Conservation (phyloP, 176 grass and related monocot species). For the Phyllostachys edulis region DNA sequence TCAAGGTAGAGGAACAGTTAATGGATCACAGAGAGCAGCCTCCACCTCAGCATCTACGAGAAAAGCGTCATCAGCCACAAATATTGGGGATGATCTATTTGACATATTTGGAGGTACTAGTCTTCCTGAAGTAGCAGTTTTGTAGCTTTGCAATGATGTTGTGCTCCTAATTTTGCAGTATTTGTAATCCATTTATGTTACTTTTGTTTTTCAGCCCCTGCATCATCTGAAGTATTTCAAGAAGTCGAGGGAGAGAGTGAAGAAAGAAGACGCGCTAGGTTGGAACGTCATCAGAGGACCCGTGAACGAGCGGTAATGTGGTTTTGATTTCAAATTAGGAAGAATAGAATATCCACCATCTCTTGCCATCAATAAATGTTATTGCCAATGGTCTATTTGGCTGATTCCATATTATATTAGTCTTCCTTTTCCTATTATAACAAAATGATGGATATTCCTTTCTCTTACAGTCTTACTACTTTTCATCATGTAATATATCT, state of each 20-base stretch:
- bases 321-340: conserved; percentile 1
- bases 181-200: background rate
- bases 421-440: background rate
- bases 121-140: conserved; percentile 1
- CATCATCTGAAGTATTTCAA: conserved; percentile 85
- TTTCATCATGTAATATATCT: conserved; percentile 5
- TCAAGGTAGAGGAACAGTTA: conserved; percentile 54
- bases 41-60: conserved; percentile 46
- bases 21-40: conserved; percentile 49
- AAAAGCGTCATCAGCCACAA: conserved; percentile 56
- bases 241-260: conserved; percentile 85
- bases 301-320: conserved; percentile 69
- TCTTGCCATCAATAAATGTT: background rate
- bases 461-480: background rate
- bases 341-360: background rate
- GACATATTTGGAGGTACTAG: conserved; percentile 73
- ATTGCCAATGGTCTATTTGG: background rate
- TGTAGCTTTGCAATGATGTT: background rate
- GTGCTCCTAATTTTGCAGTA: background rate
- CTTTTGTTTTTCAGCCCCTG: conserved; percentile 49
- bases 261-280: conserved; percentile 91
- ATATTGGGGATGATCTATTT: conserved; percentile 80
- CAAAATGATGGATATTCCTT: background rate
- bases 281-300: conserved; percentile 76
- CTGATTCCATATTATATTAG: background rate